Conservation (phyloP, 805 yeast genomes). For the Barnettozyma wickerhamii region DNA sequence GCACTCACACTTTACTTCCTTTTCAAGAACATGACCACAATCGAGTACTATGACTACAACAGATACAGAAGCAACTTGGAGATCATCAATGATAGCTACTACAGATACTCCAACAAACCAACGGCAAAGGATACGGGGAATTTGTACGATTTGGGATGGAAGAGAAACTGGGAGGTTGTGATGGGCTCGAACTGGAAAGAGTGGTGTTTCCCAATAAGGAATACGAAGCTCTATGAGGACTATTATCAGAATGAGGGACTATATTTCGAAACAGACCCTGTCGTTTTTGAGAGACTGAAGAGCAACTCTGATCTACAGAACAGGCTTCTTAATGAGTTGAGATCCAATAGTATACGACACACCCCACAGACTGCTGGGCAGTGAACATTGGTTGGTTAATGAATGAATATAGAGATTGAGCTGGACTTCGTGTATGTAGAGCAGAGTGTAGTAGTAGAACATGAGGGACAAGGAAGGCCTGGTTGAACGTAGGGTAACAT, state of each 20-base stretch:
- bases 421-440: too few relatives aligned
- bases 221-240: constrained; percentile 25
- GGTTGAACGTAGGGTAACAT: too few relatives aligned
- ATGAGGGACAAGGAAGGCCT: too few relatives aligned
- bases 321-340: constrained; percentile 20
- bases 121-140: constrained; percentile 49
- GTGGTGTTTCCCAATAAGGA: constrained; percentile 66
- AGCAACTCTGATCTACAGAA: constrained; percentile 42
- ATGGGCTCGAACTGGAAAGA: constrained; percentile 67
- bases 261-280: constrained; percentile 44
- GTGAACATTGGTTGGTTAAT: too few relatives aligned
- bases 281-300: constrained; percentile 35
- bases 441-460: too few relatives aligned
- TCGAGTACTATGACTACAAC: constrained; percentile 63
- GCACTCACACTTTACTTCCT: constrained; percentile 57
- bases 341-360: not conserved
- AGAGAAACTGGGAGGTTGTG: constrained; percentile 57
- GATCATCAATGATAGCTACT: constrained; percentile 30
- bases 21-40: constrained; percentile 66
- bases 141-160: constrained; percentile 68
- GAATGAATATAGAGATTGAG: too few relatives aligned
- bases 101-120: constrained; percentile 38
- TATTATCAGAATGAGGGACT: constrained; percentile 41
- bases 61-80: constrained; percentile 40
- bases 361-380: too few relatives aligned